These are phyloP conservation scores for Amphichorda felina DNA, from an alignment of 2,329 filamentous ascomycete genomes.

Conservation along the genomic window DNA sequence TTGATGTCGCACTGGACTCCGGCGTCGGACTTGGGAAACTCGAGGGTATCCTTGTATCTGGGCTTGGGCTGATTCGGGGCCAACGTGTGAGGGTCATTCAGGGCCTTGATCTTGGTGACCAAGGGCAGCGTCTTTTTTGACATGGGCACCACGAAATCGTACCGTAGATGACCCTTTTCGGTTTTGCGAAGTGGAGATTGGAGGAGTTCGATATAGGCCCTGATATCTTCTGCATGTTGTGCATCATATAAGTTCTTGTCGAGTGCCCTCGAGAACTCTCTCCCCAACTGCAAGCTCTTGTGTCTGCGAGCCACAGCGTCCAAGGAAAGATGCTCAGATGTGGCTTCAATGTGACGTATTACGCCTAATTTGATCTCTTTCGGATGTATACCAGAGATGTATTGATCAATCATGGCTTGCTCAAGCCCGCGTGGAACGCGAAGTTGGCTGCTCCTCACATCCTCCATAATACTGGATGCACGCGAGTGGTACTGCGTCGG, in stretches of 20 bases:
- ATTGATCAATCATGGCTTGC: conserved; percentile 24
- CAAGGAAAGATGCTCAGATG: conserved; percentile 3
- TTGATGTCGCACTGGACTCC: conserved; percentile 92
- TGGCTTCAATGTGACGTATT: neutral
- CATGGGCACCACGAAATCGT: conserved; percentile 21
- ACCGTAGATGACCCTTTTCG: conserved; percentile 4
- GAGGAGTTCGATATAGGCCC: conserved; percentile 38
- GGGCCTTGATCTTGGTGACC: conserved; percentile 27
- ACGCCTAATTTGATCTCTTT: conserved; percentile 20
- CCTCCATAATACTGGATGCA: conserved; percentile 14
- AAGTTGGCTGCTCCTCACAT: neutral
- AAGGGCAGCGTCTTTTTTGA: conserved; percentile 11
- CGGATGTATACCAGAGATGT: conserved; percentile 39
- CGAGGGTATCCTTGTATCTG: conserved; percentile 49
- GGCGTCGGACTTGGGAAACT: conserved; percentile 64
- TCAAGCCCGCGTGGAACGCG: neutral
- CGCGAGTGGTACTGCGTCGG: conserved; percentile 36
- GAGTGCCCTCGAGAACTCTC: conserved; percentile 42
- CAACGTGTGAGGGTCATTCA: conserved; percentile 38
- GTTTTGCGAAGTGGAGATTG: conserved; percentile 19
- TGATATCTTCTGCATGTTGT: conserved; percentile 21
- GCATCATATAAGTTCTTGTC: conserved; percentile 32
- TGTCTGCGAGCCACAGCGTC: conserved; percentile 33
- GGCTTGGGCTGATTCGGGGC: conserved; percentile 33
- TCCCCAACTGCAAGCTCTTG: conserved; percentile 41